phyloP scores from a whole-genome alignment of 495 filamentous ascomycete genomes.

The Podospora australis region DNA sequence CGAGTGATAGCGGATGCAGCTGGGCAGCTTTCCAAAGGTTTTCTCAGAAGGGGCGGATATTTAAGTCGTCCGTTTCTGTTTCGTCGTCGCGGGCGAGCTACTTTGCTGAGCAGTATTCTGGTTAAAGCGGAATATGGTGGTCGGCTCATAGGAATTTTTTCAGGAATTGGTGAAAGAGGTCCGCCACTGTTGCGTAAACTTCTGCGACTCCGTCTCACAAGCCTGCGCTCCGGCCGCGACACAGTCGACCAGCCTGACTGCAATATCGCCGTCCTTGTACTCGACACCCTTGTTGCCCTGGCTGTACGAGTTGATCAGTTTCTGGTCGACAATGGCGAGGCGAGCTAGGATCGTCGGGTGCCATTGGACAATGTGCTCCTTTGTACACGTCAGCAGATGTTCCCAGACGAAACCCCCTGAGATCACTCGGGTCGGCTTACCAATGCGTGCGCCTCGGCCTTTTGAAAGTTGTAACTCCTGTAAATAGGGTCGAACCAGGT shows the following conservation, averaged over 20 bases:
- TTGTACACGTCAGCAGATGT: not conserved
- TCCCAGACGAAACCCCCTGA: not conserved
- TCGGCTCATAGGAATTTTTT: too few relatives aligned
- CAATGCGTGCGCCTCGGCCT: constrained; percentile 86
- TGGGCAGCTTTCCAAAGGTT: too few relatives aligned
- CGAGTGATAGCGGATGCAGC: too few relatives aligned
- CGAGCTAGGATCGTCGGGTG: constrained; percentile 95
- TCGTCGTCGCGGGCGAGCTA: not conserved
- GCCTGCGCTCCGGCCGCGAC: constrained; percentile 44
- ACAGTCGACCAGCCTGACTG: constrained; percentile 70
- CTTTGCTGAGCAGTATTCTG: not conserved
- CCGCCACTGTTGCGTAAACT: constrained; percentile 42
- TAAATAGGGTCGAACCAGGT: constrained; percentile 96
- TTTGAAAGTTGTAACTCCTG: constrained; percentile 89
- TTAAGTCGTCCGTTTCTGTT: too few relatives aligned
- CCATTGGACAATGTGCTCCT: constrained; percentile 95
- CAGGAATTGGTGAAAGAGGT: constrained; percentile 31
- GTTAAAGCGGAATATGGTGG: too few relatives aligned
- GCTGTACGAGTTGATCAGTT: constrained; percentile 68
- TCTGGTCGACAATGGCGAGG: constrained; percentile 78
- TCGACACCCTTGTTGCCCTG: constrained; percentile 35
- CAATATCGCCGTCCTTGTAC: constrained; percentile 82
- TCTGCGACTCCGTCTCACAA: constrained; percentile 62
- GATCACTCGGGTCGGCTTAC: constrained; percentile 52
- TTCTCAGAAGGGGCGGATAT: too few relatives aligned